A percentile compares a stretch with the other conserved stretches of the same genome.
These are phyloP conservation scores for Russula foetens DNA, from an alignment of 768 basidiomycete species.

Conservation along the genomic window DNA sequence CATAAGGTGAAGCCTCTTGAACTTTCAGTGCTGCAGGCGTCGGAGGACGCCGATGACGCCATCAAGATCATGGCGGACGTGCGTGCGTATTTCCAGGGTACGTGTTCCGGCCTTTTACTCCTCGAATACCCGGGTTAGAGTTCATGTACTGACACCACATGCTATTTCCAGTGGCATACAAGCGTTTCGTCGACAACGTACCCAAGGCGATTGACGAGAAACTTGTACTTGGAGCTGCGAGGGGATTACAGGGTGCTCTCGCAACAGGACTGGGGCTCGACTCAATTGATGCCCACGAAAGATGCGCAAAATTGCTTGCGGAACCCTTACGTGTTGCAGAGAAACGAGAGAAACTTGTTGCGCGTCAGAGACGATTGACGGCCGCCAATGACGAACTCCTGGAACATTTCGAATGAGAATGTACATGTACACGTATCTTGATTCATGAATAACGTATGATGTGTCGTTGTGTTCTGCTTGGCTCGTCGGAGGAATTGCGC, in stretches of 20 bases:
- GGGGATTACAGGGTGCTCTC: slow-evolving; percentile 38
- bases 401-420: neutral
- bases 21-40: slow-evolving; percentile 41
- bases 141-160: neutral
- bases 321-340: slow-evolving; percentile 40
- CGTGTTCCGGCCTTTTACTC: slow-evolving; percentile 7
- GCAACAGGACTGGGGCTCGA: slow-evolving; percentile 44
- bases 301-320: slow-evolving; percentile 44
- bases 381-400: slow-evolving; percentile 38
- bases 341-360: slow-evolving; percentile 39
- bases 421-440: neutral
- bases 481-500: neutral
- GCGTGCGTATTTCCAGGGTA: slow-evolving; percentile 70
- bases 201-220: slow-evolving; percentile 40
- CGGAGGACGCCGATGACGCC: slow-evolving; percentile 47
- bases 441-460: neutral
- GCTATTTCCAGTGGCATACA: slow-evolving; percentile 35
- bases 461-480: neutral
- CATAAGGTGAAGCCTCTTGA: slow-evolving; percentile 33
- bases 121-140: neutral
- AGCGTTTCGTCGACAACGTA: slow-evolving; percentile 37
- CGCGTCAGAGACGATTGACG: slow-evolving; percentile 43
- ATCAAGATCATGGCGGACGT: slow-evolving; percentile 64
- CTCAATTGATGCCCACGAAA: slow-evolving; percentile 35
- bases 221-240: slow-evolving; percentile 44